Percentiles rank a stretch among this genome's conserved stretches.
Evolutionary conservation across 1,284 basidiomycete genomes (phyloP).

Genomic region (Cryptococcus neoformans): DNA sequence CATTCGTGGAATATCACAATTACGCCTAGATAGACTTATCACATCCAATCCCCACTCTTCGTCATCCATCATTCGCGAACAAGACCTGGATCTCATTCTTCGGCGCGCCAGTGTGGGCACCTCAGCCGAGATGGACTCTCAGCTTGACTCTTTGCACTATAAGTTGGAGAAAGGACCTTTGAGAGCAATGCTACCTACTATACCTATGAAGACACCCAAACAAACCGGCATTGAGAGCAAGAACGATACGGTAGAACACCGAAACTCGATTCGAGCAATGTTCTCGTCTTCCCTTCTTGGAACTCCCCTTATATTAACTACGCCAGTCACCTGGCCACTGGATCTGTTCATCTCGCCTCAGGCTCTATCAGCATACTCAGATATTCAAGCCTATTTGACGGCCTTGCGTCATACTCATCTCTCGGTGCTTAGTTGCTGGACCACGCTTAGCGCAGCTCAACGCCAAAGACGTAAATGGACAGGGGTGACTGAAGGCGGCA

Average conservation of each 20-base stretch:
- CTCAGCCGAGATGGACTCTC: slow-evolving; percentile 72
- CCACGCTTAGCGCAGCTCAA: slow-evolving; percentile 74
- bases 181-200: slow-evolving; percentile 68
- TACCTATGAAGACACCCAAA: slow-evolving; percentile 18
- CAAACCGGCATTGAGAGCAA: neutral
- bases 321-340: slow-evolving; percentile 75
- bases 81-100: slow-evolving; percentile 76
- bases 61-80: slow-evolving; percentile 74
- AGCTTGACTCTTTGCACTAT: slow-evolving; percentile 66
- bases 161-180: slow-evolving; percentile 71
- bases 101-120: slow-evolving; percentile 80
- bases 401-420: slow-evolving; percentile 78
- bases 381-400: slow-evolving; percentile 76
- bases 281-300: slow-evolving; percentile 76
- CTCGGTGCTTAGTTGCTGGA: slow-evolving; percentile 75
- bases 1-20: slow-evolving; percentile 73
- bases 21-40: slow-evolving; percentile 70
- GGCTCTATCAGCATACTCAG: slow-evolving; percentile 70
- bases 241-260: slow-evolving; percentile 3
- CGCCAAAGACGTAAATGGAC: slow-evolving; percentile 77
- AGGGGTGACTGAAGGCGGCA: slow-evolving; percentile 79
- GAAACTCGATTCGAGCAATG: slow-evolving; percentile 28
- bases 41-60: slow-evolving; percentile 53
- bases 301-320: slow-evolving; percentile 67
- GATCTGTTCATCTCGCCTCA: slow-evolving; percentile 79